Evolutionary conservation across 2,329 filamentous ascomycete species (phyloP), one percentile per base, ranked within the genome.

Genomic region (Pseudogymnoascus sp.): DNA sequence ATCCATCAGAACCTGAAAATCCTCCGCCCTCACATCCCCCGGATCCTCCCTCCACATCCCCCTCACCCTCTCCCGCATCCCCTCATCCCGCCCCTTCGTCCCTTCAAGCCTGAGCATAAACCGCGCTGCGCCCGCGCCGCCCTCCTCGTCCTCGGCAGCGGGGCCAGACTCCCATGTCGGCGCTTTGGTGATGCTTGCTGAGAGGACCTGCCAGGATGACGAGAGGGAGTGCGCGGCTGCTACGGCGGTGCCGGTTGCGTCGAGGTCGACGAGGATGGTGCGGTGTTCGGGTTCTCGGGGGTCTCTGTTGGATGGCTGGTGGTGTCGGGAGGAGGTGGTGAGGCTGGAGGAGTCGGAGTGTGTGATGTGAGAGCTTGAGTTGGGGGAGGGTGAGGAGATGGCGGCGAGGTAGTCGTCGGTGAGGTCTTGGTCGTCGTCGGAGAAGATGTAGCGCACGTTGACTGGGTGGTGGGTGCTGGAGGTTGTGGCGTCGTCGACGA

Each of bases 401-500:
- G 79, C 78, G 35, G 79, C 77, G 62, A 86, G 73, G 4, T 81
- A 80, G 1, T 88, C 86, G 37, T 84, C 80, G 1, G 88, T 88
- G 37, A 96, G 78, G 47, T 89, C 77, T 53, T 92, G 88, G 1
- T 59, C 62, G 70, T 97, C 91, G 74, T 97, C 94, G 73, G 84
- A 84, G 77, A 99, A 97, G 70, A 97, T 82, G 76, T 97, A 97
- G 76, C 93, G 91, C 1, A 96, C 85, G 60, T 84, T 85, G 1
- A 53, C 35, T 2, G 93, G 94, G 72, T 97, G 92, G 68, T 90
- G 81, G 64, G 90, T 89, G 50, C 89, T 83, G 68, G 84, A 82
- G 7, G 83, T 86, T n/a, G 84, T 82, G 9, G 81, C 76, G 73
- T 96, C 91, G 70, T 90, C 85, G 65, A 97, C 80, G 41, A 97